phyloP scores from a whole-genome alignment of 2,329 filamentous ascomycete species.

The Biscogniauxia marginata region DNA sequence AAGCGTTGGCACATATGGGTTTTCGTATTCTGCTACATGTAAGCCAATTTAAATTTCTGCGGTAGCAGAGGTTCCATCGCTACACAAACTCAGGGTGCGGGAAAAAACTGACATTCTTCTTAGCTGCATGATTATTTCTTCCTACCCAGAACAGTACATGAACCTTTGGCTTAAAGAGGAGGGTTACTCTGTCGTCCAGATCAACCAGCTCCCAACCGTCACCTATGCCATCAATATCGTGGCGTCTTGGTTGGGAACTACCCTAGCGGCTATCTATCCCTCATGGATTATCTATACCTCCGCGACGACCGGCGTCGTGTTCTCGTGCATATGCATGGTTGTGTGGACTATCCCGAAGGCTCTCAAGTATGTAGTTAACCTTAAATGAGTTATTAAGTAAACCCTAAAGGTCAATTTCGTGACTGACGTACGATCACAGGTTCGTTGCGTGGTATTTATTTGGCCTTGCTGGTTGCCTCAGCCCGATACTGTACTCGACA shows the following conservation, averaged over 20 bases:
- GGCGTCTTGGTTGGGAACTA: slow-evolving; percentile 48
- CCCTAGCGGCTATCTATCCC: slow-evolving; percentile 49
- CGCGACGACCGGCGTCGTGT: slow-evolving; percentile 38
- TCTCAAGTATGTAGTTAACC: slow-evolving; percentile 37
- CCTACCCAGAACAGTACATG: slow-evolving; percentile 49
- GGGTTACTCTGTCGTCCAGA: slow-evolving; percentile 45
- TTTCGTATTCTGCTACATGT: slow-evolving; percentile 49
- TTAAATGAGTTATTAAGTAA: not conserved
- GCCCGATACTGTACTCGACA: slow-evolving; percentile 43
- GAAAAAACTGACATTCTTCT: not conserved
- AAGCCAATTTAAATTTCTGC: slow-evolving; percentile 19
- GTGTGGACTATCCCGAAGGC: slow-evolving; percentile 49
- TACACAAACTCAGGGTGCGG: not conserved
- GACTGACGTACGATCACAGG: slow-evolving; percentile 15
- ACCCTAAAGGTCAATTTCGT: not conserved
- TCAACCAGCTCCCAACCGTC: slow-evolving; percentile 50
- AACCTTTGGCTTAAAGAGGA: slow-evolving; percentile 52
- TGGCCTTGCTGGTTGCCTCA: slow-evolving; percentile 38
- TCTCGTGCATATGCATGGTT: slow-evolving; percentile 46
- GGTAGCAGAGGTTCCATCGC: not conserved
- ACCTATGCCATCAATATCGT: slow-evolving; percentile 48
- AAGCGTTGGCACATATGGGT: slow-evolving; percentile 52
- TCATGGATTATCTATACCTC: slow-evolving; percentile 47
- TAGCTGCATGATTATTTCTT: slow-evolving; percentile 44
- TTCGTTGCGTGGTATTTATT: slow-evolving; percentile 44